A percentile compares a stretch with the other conserved stretches of the same genome.
Evolutionary conservation across 257 asterid genomes (phyloP).

Genomic region (Mentha longifolia): DNA sequence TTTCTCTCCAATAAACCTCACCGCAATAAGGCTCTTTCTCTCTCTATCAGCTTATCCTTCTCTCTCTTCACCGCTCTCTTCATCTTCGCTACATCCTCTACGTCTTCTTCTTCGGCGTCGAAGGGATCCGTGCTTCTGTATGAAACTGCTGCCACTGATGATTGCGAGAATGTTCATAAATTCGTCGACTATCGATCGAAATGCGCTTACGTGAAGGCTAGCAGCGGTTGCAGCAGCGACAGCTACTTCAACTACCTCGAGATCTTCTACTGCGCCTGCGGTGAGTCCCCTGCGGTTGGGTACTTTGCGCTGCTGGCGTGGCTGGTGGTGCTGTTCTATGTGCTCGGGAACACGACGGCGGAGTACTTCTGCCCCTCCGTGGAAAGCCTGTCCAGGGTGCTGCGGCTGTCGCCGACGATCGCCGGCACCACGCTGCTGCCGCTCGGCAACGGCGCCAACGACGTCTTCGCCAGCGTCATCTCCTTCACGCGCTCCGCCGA

Average conservation of each 20-base stretch:
- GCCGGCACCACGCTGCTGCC: slow-evolving; percentile 90
- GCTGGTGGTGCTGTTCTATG: slow-evolving; percentile 63
- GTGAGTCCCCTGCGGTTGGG: slow-evolving; percentile 41
- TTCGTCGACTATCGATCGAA: slow-evolving; percentile 41
- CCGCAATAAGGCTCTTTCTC: slow-evolving; percentile 34
- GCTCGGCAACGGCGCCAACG: slow-evolving; percentile 84
- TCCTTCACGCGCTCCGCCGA: slow-evolving; percentile 59
- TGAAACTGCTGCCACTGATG: not conserved
- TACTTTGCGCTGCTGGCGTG: slow-evolving; percentile 49
- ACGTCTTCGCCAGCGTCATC: slow-evolving; percentile 66
- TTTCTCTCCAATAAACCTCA: slow-evolving; percentile 25
- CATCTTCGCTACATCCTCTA: slow-evolving; percentile 26
- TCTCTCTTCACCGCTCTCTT: slow-evolving; percentile 47
- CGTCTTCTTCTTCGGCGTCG: slow-evolving; percentile 24
- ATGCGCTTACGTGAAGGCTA: slow-evolving; percentile 50
- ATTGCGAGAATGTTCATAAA: slow-evolving; percentile 43
- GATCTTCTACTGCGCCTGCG: slow-evolving; percentile 61
- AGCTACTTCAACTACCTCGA: slow-evolving; percentile 69
- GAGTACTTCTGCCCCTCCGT: slow-evolving; percentile 78
- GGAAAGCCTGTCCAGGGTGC: slow-evolving; percentile 49
- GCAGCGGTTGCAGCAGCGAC: slow-evolving; percentile 45
- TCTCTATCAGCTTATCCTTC: slow-evolving; percentile 51
- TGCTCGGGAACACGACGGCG: slow-evolving; percentile 70
- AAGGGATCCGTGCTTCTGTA: not conserved
- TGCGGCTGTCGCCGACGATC: slow-evolving; percentile 71